phyloP scores from a whole-genome alignment of 805 yeast species.

The Yamadazyma sp. region DNA sequence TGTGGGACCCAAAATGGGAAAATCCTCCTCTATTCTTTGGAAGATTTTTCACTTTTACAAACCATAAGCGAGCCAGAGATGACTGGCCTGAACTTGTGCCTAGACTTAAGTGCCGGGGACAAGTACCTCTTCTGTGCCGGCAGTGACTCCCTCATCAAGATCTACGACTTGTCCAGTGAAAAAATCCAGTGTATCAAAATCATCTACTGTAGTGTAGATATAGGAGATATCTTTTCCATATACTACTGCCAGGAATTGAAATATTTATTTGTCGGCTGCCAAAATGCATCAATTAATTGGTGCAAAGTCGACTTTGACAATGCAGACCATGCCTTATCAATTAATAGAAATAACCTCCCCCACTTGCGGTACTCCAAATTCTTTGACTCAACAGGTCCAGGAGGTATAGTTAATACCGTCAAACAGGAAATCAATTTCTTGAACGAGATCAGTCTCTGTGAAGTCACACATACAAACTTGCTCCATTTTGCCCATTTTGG shows the following conservation, averaged over 20 bases:
- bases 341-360: constrained; percentile 29
- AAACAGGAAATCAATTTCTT: constrained; percentile 16
- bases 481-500: constrained; percentile 89
- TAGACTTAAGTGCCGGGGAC: constrained; percentile 56
- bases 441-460: constrained; percentile 41
- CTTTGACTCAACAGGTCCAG: constrained; percentile 88
- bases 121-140: constrained; percentile 77
- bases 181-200: constrained; percentile 52
- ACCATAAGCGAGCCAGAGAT: constrained; percentile 47
- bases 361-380: constrained; percentile 76
- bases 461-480: constrained; percentile 63
- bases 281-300: constrained; percentile 85
- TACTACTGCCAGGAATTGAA: constrained; percentile 61
- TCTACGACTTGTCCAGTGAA: constrained; percentile 63
- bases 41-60: constrained; percentile 46
- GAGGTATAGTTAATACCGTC: constrained; percentile 48
- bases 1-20: constrained; percentile 91
- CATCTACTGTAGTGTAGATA: constrained; percentile 79
- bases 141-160: constrained; percentile 83
- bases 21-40: constrained; percentile 67
- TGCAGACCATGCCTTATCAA: constrained; percentile 4
- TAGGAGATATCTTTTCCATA: constrained; percentile 90
- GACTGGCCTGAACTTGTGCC: constrained; percentile 72
- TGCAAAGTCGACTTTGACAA: constrained; percentile 36
- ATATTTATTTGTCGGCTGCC: constrained; percentile 82